A percentile compares a stretch with the other conserved stretches of the same genome.
Conservation (phyloP, 1,139 yeast species). For the Candida sanyaensis region DNA sequence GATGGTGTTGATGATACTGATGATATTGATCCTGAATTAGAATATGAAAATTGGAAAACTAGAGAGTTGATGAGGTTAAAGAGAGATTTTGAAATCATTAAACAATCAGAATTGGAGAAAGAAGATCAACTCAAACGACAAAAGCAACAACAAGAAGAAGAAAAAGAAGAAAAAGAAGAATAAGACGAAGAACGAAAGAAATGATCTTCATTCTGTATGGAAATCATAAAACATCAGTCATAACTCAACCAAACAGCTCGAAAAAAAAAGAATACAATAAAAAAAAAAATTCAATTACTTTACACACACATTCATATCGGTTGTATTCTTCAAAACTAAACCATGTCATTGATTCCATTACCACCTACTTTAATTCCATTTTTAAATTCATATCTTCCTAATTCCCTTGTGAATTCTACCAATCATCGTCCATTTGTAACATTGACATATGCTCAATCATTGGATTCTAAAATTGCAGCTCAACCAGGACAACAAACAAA, state of each 20-base stretch:
- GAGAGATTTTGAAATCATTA: constrained; percentile 28
- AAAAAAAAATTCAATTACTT: too few species aligned
- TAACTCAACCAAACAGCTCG: too few species aligned
- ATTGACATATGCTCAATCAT: constrained; percentile 86
- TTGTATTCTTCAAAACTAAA: background rate
- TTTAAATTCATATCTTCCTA: constrained; percentile 37
- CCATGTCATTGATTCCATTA: constrained; percentile 35
- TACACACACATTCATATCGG: too few species aligned
- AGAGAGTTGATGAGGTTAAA: constrained; percentile 32
- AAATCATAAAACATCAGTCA: too few species aligned
- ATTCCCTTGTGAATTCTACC: background rate
- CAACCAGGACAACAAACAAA: constrained; percentile 73
- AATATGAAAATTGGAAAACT: constrained; percentile 36
- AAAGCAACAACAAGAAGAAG: background rate
- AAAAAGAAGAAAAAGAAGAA: too few species aligned
- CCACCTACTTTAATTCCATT: constrained; percentile 32
- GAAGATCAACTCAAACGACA: constrained; percentile 9
- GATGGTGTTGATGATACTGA: constrained; percentile 45
- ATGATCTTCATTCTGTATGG: background rate
- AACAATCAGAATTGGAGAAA: constrained; percentile 21
- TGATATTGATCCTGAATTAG: constrained; percentile 39
- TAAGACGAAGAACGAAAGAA: background rate
- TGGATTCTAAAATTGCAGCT: constrained; percentile 83
- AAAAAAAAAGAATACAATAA: too few species aligned
- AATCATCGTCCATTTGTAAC: constrained; percentile 57